A percentile compares a stretch with the other conserved stretches of the same genome.
These are phyloP conservation scores for Candida ascalaphidarum DNA, from an alignment of 805 yeast species.

Conservation along the genomic window DNA sequence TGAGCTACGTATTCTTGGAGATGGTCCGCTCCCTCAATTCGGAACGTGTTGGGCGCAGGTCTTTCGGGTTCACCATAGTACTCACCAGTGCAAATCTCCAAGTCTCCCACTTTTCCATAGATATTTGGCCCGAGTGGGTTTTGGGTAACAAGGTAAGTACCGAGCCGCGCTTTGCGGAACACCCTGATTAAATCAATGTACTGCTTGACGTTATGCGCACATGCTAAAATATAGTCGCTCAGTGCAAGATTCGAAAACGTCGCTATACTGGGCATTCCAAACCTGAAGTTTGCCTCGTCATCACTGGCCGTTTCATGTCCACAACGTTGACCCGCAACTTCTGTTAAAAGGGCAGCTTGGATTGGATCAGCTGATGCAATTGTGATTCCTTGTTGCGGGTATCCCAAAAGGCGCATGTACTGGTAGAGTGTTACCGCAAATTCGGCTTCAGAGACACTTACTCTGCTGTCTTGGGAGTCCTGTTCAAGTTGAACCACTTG, in stretches of 20 bases:
- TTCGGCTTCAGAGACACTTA: constrained; percentile 31
- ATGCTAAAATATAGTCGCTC: constrained; percentile 4
- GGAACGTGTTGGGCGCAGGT: constrained; percentile 3
- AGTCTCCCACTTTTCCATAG: constrained; percentile 1
- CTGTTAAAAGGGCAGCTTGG: constrained; percentile 34
- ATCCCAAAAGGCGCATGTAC: constrained; percentile 39
- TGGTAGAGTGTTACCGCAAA: constrained; percentile 35
- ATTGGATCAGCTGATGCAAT: constrained; percentile 32
- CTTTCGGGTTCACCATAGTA: constrained; percentile 1
- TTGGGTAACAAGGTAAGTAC: constrained; percentile 6
- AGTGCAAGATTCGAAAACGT: background rate
- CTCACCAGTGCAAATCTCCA: constrained; percentile 1
- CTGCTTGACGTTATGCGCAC: constrained; percentile 1
- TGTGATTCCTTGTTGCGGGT: constrained; percentile 26
- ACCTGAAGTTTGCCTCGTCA: background rate
- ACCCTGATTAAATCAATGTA: constrained; percentile 1
- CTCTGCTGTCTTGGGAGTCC: constrained; percentile 1
- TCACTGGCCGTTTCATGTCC: constrained; percentile 1
- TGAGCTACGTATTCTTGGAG: constrained; percentile 12
- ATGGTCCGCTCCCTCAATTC: constrained; percentile 12
- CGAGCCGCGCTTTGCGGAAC: constrained; percentile 1
- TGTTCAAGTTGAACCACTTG: constrained; percentile 5
- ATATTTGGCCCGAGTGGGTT: too few species aligned
- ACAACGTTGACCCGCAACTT: constrained; percentile 21
- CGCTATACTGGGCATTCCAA: constrained; percentile 7